Conservation (phyloP, 164 flowering plant genomes). For the Tinospora cordifolia region DNA sequence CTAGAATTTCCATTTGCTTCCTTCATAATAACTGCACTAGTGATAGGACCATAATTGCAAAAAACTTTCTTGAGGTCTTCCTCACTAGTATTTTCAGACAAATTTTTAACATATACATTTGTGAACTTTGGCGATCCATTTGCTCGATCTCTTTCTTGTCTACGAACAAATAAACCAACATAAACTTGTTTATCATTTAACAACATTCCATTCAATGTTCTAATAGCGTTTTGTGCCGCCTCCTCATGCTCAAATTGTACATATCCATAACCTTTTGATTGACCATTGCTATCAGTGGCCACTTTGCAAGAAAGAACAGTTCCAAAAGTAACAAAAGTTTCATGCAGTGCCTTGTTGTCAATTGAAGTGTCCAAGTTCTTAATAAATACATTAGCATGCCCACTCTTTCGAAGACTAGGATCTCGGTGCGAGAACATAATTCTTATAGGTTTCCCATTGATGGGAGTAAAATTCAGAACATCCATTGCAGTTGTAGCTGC, state of each 20-base stretch:
- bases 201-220: slow-evolving; percentile 59
- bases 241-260: slow-evolving; percentile 73
- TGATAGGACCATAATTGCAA: slow-evolving; percentile 50
- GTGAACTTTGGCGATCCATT: slow-evolving; percentile 49
- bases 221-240: slow-evolving; percentile 52
- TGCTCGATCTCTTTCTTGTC: slow-evolving; percentile 41
- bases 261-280: slow-evolving; percentile 70
- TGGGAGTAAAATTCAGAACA: slow-evolving; percentile 51
- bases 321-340: slow-evolving; percentile 63
- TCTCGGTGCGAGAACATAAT: slow-evolving; percentile 70
- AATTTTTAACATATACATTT: slow-evolving; percentile 71
- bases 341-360: slow-evolving; percentile 62
- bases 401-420: slow-evolving; percentile 64
- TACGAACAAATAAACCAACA: slow-evolving; percentile 65
- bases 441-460: slow-evolving; percentile 72
- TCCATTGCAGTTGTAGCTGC: slow-evolving; percentile 65
- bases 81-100: slow-evolving; percentile 46
- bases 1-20: slow-evolving; percentile 60
- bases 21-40: slow-evolving; percentile 65
- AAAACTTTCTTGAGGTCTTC: slow-evolving; percentile 59
- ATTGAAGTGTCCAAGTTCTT: slow-evolving; percentile 68
- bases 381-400: slow-evolving; percentile 64
- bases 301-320: slow-evolving; percentile 73
- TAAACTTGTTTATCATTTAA: slow-evolving; percentile 64
- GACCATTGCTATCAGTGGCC: slow-evolving; percentile 52